phyloP scores from a whole-genome alignment of 768 basidiomycete genomes.

The Cystofilobasidium capitatum region DNA sequence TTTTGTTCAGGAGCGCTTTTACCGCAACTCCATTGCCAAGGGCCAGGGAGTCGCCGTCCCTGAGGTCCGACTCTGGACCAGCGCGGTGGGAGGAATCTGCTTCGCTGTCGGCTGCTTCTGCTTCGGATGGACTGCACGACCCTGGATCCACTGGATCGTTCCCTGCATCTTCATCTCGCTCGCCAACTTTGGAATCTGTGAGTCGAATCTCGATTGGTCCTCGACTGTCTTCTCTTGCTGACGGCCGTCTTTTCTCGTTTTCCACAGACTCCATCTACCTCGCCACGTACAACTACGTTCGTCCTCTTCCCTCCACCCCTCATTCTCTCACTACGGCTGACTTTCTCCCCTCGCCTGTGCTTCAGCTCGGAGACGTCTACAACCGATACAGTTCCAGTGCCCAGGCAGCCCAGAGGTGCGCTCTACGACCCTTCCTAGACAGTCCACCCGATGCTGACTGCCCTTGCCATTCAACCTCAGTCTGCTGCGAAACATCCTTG shows the following conservation, averaged over 20 bases:
- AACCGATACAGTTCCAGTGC: conserved; percentile 35
- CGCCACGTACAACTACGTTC: conserved; percentile 27
- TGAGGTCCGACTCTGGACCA: conserved; percentile 30
- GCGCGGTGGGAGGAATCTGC: conserved; percentile 32
- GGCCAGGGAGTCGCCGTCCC: conserved; percentile 30
- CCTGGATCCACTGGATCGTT: conserved; percentile 31
- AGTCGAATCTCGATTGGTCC: conserved; percentile 25
- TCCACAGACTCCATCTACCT: conserved; percentile 27
- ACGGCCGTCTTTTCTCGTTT: conserved; percentile 25
- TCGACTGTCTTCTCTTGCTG: conserved; percentile 33
- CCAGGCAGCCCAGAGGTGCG: conserved; percentile 35
- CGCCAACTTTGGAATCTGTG: conserved; percentile 29
- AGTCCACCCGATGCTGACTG: conserved; percentile 14
- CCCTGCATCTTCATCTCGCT: conserved; percentile 32
- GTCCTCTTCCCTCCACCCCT: conserved; percentile 28
- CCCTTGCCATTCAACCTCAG: not conserved
- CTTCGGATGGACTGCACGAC: conserved; percentile 36
- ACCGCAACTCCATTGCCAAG: conserved; percentile 13
- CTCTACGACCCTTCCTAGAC: not conserved
- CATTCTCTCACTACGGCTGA: conserved; percentile 4
- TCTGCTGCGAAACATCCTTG: conserved; percentile 29
- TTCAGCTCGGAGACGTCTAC: conserved; percentile 34
- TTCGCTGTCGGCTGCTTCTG: conserved; percentile 32
- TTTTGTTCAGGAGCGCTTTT: conserved; percentile 28
- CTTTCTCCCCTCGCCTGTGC: conserved; percentile 25